Evolutionary conservation across 208 protist genomes (phyloP), one percentile per base, ranked within the genome.

Genomic region (Leptomonas pyrrhocoris): DNA sequence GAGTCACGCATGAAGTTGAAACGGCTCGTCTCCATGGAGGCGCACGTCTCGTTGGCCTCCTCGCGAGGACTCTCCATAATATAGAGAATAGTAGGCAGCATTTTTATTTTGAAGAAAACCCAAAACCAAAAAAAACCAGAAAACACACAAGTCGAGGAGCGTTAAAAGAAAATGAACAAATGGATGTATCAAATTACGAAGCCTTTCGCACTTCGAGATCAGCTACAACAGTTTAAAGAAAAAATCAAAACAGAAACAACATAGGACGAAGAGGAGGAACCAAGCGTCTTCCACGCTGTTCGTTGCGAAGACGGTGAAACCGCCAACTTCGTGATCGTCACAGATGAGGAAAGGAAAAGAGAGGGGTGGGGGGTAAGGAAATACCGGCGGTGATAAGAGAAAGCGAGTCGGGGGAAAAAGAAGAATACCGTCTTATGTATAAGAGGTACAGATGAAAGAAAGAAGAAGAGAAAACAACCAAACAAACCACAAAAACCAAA

Each of bases 131-230:
- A 50, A 23, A 8, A 67, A 73, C 25, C 15, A 25, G 15, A 23
- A 58, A 58, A 58, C 5, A 58, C 8, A 45, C 31, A 28, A 42
- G 28, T 27, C n/a, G 50, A 76, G 18, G 49, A 30, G 28, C 55
- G 61, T 13, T 48, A 71, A 66, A 65, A 64, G 71, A 64, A 61
- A 76, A 45, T 68, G 65, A 66, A 69, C n/a, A n/a, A n/a, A n/a
- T n/a, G n/a, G n/a, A 60, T 4, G 46, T 8, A 51, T 25, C 50
- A 55, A 31, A 6, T 34, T 34, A 56, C 8, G 40, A 5, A 19
- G 18, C 19, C 21, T 18, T 56, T 28, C 21, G 36, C 15, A 16
- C 48, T 4, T 48, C 42, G 16, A 55, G 28, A 51, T 1, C 28
- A 43, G 48, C 53, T 42, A n/a, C 53, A 58, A 58, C 11, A 58